Evolutionary conservation across 768 basidiomycete genomes (phyloP), one percentile per base, ranked within the genome.

Genomic region (Leccinum barrowsii): DNA sequence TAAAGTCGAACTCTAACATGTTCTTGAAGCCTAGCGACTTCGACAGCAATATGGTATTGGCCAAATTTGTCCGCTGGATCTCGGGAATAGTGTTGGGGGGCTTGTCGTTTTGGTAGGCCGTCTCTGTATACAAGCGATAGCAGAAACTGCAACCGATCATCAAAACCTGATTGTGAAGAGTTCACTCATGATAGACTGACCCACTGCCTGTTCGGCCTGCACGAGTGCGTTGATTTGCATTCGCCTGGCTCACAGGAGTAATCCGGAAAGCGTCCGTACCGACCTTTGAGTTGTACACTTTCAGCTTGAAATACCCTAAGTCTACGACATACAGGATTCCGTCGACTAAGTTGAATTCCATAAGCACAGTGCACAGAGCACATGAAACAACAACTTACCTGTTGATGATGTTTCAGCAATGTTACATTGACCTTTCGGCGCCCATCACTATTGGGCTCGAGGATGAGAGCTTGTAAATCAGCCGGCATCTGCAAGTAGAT

Each of bases 401-500:
- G 96, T 99, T 64, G 98, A 75, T 0, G 97, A 98, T 0, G 97
- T 99, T 75, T 99, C 97, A 2, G 97, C 96, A 57, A 98, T 99
- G 73, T 99, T 99, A 98, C 95, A 61, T 98, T 94, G 56, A 96
- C 94, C 75, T 99, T 99, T 55, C 97, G 79, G 49, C 97, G 81
- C 2, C 97, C 97, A 73, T 99, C 97, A 22, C 83, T 78, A 0
- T 96, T 98, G 7, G 95, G 86, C 58, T 94, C 90, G 66, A 98
- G 98, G 60, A 99, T 99, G 73, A 93, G 96, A 21, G 97, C 96
- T 71, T 99, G 97, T 37, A 99, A 76, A 76, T 98, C 97, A 5
- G 97, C 97, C 11, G 97, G 97, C 97, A 98, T 98, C 70, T 98
- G 96, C 3, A 96, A 98, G 75, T 99, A 98, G 62, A 98, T 99